Base-by-base conservation (phyloP, 1,284 basidiomycete species). In the Erythrobasidium hasegawianum region DNA sequence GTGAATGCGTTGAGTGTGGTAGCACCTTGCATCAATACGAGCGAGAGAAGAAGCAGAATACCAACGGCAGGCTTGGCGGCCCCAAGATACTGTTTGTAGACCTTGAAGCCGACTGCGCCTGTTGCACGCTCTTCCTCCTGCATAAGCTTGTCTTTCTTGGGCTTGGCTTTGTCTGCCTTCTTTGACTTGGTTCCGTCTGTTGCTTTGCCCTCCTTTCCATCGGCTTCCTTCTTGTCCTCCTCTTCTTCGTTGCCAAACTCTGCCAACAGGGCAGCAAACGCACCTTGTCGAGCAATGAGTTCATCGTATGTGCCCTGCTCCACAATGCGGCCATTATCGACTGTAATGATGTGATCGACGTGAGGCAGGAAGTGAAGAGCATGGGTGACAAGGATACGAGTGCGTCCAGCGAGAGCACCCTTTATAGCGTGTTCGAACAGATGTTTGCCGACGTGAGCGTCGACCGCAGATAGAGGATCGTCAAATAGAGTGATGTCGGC, bases 401-500 rank as follows among this genome's bases (percentile, higher is more conserved):
- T 93, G 77, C 89, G 90, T 68, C 83, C 84, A 4, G 81, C 80
- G n/a, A 87, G 80, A 8, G 80, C 82, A 71, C 85, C 83, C 68
- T 85, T 81, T 67, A 94, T 82, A 24, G 92, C 88, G 70, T 93
- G 86, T 73, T 87, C 84, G 80, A 95, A 92, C 26, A 95, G 85
- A 4, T 85, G 81, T 75, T 88, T 89, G 47, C 89, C 90, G 52
- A 95, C 90, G 72, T 93, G 90, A 2, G 90, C 90, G 75, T 89
- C 90, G 33, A 90, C 81, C 27, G 87, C 87, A 3, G 72, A 74
- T 8, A 76, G 69, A 8, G 88, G 88, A 73, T 92, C 90, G 72
- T 92, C 89, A 68, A 91, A 86, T 27, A 93, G 87, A 72, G 91
- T 86, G 68, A 95, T 87, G 64, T 91, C 89, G 0, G 88, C 86